A percentile compares a stretch with the other conserved stretches of the same genome.
Conservation (phyloP, 73 alveolate genomes). For the Stentor roeselii region DNA sequence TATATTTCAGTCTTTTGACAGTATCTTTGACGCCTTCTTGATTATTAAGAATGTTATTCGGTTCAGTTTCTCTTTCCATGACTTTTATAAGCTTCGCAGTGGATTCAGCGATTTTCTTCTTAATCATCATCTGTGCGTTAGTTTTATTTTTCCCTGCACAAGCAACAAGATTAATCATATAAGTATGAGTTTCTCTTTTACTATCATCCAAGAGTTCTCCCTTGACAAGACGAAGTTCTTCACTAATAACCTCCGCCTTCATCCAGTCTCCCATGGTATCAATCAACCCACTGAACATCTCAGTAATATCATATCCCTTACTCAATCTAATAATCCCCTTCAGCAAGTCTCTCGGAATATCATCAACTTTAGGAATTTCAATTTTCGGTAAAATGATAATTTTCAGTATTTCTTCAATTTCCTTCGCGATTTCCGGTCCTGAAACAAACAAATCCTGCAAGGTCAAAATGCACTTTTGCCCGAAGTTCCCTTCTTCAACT, state of each 20-base stretch:
- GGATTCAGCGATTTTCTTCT: slow-evolving; percentile 31
- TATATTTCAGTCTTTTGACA: slow-evolving; percentile 31
- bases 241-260: slow-evolving; percentile 6
- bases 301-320: slow-evolving; percentile 18
- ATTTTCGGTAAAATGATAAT: slow-evolving; percentile 24
- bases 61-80: slow-evolving; percentile 36
- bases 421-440: slow-evolving; percentile 22
- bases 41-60: slow-evolving; percentile 3
- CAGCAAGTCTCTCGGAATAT: background rate
- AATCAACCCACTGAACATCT: background rate
- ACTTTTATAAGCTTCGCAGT: slow-evolving; percentile 41
- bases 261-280: slow-evolving; percentile 22
- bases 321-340: slow-evolving; percentile 11
- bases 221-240: background rate
- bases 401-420: slow-evolving; percentile 16
- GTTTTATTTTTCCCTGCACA: background rate
- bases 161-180: slow-evolving; percentile 17
- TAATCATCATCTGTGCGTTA: slow-evolving; percentile 34
- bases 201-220: background rate
- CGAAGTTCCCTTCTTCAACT: slow-evolving; percentile 29
- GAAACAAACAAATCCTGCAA: slow-evolving; percentile 6
- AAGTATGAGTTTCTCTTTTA: background rate
- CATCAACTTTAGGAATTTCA: background rate
- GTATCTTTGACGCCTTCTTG: slow-evolving; percentile 23
- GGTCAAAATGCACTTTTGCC: slow-evolving; percentile 4